phyloP scores from a whole-genome alignment of 768 basidiomycete genomes.

The Mycena rosella region DNA sequence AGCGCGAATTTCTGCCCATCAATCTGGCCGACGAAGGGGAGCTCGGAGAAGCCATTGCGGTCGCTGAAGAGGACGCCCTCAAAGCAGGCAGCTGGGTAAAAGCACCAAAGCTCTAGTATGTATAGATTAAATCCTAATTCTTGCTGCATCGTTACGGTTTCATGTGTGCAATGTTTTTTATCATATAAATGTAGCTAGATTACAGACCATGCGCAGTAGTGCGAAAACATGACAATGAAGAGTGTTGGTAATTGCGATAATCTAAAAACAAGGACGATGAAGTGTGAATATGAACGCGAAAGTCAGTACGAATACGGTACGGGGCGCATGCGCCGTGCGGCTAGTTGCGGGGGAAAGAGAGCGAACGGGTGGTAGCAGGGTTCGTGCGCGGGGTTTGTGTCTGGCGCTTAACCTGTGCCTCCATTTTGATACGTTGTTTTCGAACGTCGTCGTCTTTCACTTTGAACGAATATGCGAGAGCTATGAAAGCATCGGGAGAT shows the following conservation, averaged over 20 bases:
- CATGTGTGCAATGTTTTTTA: not conserved
- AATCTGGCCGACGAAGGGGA: conserved; percentile 58
- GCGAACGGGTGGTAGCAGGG: conserved; percentile 39
- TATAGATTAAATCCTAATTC: not conserved
- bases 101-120: not conserved
- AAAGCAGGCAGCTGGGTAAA: conserved; percentile 57
- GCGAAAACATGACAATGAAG: conserved; percentile 12
- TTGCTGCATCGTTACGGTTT: not conserved
- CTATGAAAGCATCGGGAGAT: conserved; percentile 70
- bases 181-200: conserved; percentile 12
- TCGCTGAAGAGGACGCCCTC: conserved; percentile 60
- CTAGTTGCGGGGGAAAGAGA: conserved; percentile 42
- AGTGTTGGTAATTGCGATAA: conserved; percentile 16
- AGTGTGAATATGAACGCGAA: conserved; percentile 14
- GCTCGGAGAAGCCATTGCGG: conserved; percentile 60
- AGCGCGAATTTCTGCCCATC: conserved; percentile 62
- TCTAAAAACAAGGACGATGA: conserved; percentile 16
- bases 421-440: conserved; percentile 82
- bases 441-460: conserved; percentile 85
- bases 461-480: conserved; percentile 73
- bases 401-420: conserved; percentile 77
- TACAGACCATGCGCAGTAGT: conserved; percentile 29
- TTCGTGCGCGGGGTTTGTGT: conserved; percentile 53
- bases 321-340: not conserved
- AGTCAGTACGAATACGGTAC: conserved; percentile 11